A percentile compares a stretch with the other conserved stretches of the same genome.
phyloP scores from a whole-genome alignment of 2,329 filamentous ascomycete genomes.

The Hypoxylon sp. region DNA sequence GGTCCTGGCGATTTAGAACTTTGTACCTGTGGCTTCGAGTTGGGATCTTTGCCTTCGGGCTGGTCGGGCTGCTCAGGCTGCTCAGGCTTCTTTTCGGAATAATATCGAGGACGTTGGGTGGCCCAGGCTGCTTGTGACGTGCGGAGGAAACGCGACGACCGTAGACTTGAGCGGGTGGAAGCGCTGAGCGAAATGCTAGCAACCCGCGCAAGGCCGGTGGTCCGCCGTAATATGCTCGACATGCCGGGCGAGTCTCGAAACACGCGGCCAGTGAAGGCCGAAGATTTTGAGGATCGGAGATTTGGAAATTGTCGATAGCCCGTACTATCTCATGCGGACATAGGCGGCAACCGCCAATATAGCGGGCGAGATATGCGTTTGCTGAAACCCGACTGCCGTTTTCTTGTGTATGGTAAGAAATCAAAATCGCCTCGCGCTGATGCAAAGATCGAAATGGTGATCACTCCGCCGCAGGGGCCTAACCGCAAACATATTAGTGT shows the following conservation, averaged over 20 bases:
- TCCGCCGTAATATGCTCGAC: conserved; percentile 54
- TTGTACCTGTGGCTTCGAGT: conserved; percentile 48
- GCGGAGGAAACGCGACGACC: conserved; percentile 47
- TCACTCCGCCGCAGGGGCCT: conserved; percentile 35
- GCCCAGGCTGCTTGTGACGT: conserved; percentile 49
- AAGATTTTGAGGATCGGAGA: conserved; percentile 31
- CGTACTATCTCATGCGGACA: conserved; percentile 48
- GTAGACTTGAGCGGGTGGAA: conserved; percentile 48
- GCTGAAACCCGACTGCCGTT: conserved; percentile 16
- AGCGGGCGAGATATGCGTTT: conserved; percentile 14
- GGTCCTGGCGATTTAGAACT: conserved; percentile 52
- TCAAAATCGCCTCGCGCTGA: conserved; percentile 44
- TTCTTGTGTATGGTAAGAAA: conserved; percentile 26
- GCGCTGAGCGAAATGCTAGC: conserved; percentile 47
- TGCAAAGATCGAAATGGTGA: conserved; percentile 42
- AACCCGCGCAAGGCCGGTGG: conserved; percentile 50
- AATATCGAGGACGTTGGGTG: conserved; percentile 46
- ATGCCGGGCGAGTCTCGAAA: conserved; percentile 51
- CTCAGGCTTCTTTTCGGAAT: conserved; percentile 48
- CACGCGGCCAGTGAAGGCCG: conserved; percentile 44
- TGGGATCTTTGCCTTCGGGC: conserved; percentile 29
- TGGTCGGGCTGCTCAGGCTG: conserved; percentile 42
- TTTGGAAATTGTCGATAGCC: conserved; percentile 25
- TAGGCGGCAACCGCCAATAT: conserved; percentile 31
- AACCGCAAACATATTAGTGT: conserved; percentile 38